These are phyloP conservation scores for Tetrahymena elliotti DNA, from an alignment of 73 alveolate species.

Conservation along the genomic window DNA sequence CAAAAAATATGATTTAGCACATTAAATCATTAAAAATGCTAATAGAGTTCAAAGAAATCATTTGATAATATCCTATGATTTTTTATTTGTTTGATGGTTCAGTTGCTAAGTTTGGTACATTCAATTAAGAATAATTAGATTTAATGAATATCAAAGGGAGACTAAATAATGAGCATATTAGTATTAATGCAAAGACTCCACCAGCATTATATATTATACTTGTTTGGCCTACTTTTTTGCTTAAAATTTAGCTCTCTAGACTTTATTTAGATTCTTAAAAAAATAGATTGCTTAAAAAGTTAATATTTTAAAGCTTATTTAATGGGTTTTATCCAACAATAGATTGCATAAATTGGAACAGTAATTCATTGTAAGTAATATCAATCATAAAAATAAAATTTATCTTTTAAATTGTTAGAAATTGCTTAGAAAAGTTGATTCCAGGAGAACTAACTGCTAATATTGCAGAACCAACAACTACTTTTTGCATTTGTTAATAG, in stretches of 20 bases:
- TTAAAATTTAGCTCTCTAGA: not conserved
- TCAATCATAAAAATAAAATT: not conserved
- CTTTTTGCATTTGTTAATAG: not conserved
- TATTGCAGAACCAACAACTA: not conserved
- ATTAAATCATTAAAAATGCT: not conserved
- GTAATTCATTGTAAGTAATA: not conserved
- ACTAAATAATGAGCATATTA: not conserved
- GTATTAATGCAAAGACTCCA: not conserved
- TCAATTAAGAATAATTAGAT: not conserved
- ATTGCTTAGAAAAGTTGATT: not conserved
- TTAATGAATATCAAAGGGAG: not conserved
- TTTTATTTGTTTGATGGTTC: not conserved
- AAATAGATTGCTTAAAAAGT: not conserved
- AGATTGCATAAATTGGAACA: not conserved
- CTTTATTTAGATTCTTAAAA: not conserved
- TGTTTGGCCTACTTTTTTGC: not conserved
- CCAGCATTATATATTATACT: not conserved
- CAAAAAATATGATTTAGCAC: not conserved
- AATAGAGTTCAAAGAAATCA: not conserved
- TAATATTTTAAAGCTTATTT: not conserved
- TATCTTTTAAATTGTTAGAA: not conserved
- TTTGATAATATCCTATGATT: not conserved
- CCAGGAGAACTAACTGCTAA: not conserved
- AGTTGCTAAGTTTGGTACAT: not conserved
- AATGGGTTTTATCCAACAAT: not conserved